Evolutionary conservation across 306 rosid species (phyloP).

Genomic region (Ochetophila trinervis): DNA sequence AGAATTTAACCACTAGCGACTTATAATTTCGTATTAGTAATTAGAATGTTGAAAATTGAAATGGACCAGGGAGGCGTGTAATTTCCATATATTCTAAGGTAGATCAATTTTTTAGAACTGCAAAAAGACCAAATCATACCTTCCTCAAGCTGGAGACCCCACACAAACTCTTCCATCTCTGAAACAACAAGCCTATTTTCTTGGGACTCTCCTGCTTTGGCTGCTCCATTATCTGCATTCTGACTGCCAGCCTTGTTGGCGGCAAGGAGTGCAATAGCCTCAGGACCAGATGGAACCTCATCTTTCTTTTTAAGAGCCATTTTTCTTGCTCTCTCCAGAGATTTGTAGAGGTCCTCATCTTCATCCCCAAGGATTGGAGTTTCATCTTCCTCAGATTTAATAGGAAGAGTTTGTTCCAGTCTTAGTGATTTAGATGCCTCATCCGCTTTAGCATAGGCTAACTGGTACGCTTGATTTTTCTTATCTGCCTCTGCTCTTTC

Average conservation of each 20-base stretch:
- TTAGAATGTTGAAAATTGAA: too few relatives aligned
- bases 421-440: conserved; percentile 82
- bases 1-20: too few relatives aligned
- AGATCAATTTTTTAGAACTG: conserved; percentile 6
- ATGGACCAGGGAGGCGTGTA: too few relatives aligned
- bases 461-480: conserved; percentile 74
- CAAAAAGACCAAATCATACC: conserved; percentile 40
- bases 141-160: conserved; percentile 94
- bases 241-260: conserved; percentile 42
- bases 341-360: conserved; percentile 79
- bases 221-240: conserved; percentile 48
- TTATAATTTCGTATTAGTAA: too few relatives aligned
- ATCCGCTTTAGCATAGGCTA: conserved; percentile 86
- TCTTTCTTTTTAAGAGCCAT: conserved; percentile 69
- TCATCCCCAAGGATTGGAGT: conserved; percentile 59
- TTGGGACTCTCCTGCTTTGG: conserved; percentile 53
- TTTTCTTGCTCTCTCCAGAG: conserved; percentile 78
- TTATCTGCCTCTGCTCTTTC: conserved; percentile 72
- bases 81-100: neutral
- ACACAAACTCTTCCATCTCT: conserved; percentile 97
- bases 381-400: conserved; percentile 61
- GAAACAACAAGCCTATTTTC: conserved; percentile 87
- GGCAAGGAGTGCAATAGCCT: conserved; percentile 75
- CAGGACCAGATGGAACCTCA: conserved; percentile 62
- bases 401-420: conserved; percentile 46